phyloP scores from a whole-genome alignment of 441 rosid genomes.

The Croton laevigatus region DNA sequence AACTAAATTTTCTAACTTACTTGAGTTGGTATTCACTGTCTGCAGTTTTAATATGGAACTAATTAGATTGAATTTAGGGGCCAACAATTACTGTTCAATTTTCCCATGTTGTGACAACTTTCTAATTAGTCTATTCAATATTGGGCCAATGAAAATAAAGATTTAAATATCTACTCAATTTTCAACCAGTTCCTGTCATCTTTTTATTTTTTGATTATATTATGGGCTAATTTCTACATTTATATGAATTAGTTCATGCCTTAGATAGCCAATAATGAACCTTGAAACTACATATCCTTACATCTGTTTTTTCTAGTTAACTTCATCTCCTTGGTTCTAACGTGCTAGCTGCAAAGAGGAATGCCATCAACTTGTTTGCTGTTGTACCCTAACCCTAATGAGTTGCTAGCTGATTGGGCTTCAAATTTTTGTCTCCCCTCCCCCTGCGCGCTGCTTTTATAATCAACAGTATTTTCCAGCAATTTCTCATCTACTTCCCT shows the following conservation, averaged over 20 bases:
- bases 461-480: not conserved
- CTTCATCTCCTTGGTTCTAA: not conserved
- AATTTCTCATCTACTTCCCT: not conserved
- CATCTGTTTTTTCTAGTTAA: not conserved
- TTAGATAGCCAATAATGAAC: not conserved
- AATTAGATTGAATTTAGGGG: not conserved
- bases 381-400: no score
- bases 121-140: not conserved
- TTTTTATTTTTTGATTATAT: not conserved
- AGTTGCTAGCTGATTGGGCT: no score
- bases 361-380: no score
- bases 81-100: not conserved
- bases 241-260: not conserved
- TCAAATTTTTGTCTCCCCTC: not conserved
- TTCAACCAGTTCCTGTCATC: not conserved
- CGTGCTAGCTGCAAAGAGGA: no score
- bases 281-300: not conserved
- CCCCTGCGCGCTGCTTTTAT: not conserved
- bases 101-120: not conserved
- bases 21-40: not conserved
- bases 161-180: not conserved
- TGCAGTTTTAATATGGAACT: conserved; percentile 7
- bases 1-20: not conserved
- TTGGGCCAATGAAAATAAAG: not conserved
- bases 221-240: not conserved